Evolutionary conservation across 306 rosid species (phyloP), one percentile per base, ranked within the genome.

Genomic region (Rosa chinensis): DNA sequence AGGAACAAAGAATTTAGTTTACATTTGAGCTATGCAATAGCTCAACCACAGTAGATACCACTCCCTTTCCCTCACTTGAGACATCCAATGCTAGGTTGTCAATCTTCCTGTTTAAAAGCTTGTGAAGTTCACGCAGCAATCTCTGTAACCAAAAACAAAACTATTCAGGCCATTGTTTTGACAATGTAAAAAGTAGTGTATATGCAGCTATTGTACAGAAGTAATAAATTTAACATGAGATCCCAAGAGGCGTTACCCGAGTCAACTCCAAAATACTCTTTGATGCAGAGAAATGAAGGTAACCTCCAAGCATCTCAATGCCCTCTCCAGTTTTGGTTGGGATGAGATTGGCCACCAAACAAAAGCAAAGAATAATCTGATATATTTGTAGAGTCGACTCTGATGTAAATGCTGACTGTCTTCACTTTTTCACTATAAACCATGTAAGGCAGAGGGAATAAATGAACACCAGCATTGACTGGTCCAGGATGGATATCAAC

Each of bases 271-370:
- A 77, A 82, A 92, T 89, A 77, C 89, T 92, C 87, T 86, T 91
- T 1, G 97, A 89, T 58, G 99, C 94, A 76, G 97, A n/a, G n/a
- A n/a, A n/a, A 88, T 92, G 97, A 74, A 94, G 99, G 85, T 94
- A 94, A 71, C 99, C 99, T 64, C 95, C 97, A 9, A 94, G 97
- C 99, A 94, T 94, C 83, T 91, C 99, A 69, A 94, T 92, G 84
- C 99, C 97, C 73, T 92, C 97, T 28, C n/a, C n/a, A 12, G 83
- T 88, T 83, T 86, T 84, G 86, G 83, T 74, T 28, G 97, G 95
- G 67, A 75, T 63, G 47, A 94, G 94, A 83, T 85, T 92, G n/a
- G 64, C 99, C 97, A 12, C 99, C 99, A 79, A 94, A 94, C 43
- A 94, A 85, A 80, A 94, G 90, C 10, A 94, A 80, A 64, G 99